Evolutionary conservation across 768 basidiomycete species (phyloP).

Genomic region (Fistulinella prunicolor): DNA sequence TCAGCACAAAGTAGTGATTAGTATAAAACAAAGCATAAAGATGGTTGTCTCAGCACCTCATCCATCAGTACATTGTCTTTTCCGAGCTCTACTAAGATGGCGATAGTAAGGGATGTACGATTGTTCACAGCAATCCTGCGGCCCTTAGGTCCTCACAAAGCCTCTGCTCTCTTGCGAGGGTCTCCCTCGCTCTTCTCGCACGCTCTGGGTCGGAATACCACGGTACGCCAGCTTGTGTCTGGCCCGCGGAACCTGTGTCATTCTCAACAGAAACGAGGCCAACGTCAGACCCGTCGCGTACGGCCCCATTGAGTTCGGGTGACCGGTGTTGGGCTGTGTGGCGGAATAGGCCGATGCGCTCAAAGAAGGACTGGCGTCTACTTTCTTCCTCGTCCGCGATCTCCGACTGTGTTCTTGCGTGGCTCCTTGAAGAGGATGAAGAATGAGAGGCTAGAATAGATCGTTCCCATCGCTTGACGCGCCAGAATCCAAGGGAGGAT

Average conservation of each 20-base stretch:
- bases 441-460: slow-evolving; percentile 58
- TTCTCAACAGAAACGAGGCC: slow-evolving; percentile 18
- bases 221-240: slow-evolving; percentile 26
- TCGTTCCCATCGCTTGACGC: slow-evolving; percentile 86
- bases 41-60: not conserved
- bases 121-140: slow-evolving; percentile 58
- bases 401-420: slow-evolving; percentile 25
- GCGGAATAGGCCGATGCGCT: slow-evolving; percentile 26
- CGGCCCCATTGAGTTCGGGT: slow-evolving; percentile 7
- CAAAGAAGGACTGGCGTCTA: slow-evolving; percentile 29
- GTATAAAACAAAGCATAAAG: slow-evolving; percentile 22
- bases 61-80: not conserved
- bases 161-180: slow-evolving; percentile 52
- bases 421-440: slow-evolving; percentile 38
- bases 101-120: slow-evolving; percentile 1
- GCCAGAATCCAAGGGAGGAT: slow-evolving; percentile 86
- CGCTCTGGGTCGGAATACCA: slow-evolving; percentile 44
- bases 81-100: slow-evolving; percentile 3
- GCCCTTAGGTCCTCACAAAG: slow-evolving; percentile 58
- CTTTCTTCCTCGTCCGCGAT: slow-evolving; percentile 26
- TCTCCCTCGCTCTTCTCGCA: slow-evolving; percentile 42
- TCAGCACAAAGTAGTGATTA: slow-evolving; percentile 16
- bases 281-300: slow-evolving; percentile 4
- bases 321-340: slow-evolving; percentile 7
- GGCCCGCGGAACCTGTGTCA: slow-evolving; percentile 28